Percentiles rank a stretch among this genome's conserved stretches.
These are phyloP conservation scores for Glycine latifolia DNA, from an alignment of 306 rosid genomes.

Conservation along the genomic window DNA sequence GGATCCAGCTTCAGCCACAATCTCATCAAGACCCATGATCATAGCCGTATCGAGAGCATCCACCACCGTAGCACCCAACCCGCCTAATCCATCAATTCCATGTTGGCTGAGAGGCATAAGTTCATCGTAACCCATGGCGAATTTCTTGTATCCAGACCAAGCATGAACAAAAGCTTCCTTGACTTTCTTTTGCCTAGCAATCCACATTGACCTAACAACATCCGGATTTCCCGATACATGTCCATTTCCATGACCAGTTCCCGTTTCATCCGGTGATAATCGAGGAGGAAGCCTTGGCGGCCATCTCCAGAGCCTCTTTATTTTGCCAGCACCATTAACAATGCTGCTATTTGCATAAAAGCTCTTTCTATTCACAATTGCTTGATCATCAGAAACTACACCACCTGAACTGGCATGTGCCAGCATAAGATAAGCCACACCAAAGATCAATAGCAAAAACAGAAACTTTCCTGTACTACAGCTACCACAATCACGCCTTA, in stretches of 20 bases:
- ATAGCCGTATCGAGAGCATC: slow-evolving; percentile 99
- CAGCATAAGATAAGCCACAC: slow-evolving; percentile 71
- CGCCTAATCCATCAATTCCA: slow-evolving; percentile 91
- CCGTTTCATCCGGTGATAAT: slow-evolving; percentile 69
- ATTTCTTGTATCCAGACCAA: slow-evolving; percentile 87
- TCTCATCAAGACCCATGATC: slow-evolving; percentile 88
- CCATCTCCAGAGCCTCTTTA: slow-evolving; percentile 63
- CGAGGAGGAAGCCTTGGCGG: slow-evolving; percentile 97
- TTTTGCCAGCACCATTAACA: slow-evolving; percentile 52
- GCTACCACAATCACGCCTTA: slow-evolving; percentile 65
- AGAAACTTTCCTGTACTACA: slow-evolving; percentile 91
- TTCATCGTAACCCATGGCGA: slow-evolving; percentile 95
- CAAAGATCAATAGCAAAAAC: slow-evolving; percentile 69
- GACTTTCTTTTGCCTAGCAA: slow-evolving; percentile 77
- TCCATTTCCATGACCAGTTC: slow-evolving; percentile 43
- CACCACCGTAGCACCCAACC: slow-evolving; percentile 92
- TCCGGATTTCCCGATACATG: slow-evolving; percentile 39
- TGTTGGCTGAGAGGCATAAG: slow-evolving; percentile 82
- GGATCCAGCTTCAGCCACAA: slow-evolving; percentile 87
- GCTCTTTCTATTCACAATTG: slow-evolving; percentile 41
- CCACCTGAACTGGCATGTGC: slow-evolving; percentile 61
- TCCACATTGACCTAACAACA: slow-evolving; percentile 61
- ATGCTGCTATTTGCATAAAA: slow-evolving; percentile 39
- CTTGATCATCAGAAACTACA: slow-evolving; percentile 58
- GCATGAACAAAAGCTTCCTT: slow-evolving; percentile 92